Conservation (phyloP, 495 filamentous ascomycete species). For the Xylaria sp. region DNA sequence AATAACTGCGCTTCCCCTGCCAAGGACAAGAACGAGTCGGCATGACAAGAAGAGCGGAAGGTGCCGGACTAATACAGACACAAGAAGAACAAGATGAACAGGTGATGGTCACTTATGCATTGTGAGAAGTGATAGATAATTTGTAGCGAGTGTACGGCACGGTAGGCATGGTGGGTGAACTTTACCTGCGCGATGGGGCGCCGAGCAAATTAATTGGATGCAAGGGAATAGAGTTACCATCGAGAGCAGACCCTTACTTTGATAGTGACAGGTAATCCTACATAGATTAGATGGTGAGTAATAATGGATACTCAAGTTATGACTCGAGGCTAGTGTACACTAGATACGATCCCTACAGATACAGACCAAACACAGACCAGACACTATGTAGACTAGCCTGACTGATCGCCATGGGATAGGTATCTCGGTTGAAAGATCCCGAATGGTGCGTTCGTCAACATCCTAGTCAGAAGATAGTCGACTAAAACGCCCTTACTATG, state of each 20-base stretch:
- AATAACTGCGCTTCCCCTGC: background rate
- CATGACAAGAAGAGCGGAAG: background rate
- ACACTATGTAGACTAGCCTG: background rate
- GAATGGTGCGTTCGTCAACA: constrained; percentile 6
- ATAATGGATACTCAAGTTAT: background rate
- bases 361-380: too few species aligned
- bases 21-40: background rate
- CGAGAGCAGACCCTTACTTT: background rate
- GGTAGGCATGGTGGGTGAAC: background rate
- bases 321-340: too few species aligned
- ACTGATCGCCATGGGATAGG: constrained; percentile 6
- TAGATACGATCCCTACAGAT: background rate
- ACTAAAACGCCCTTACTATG: background rate
- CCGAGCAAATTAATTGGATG: background rate
- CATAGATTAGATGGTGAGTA: background rate
- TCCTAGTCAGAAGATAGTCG: background rate
- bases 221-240: background rate
- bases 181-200: background rate
- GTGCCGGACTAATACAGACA: background rate
- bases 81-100: background rate
- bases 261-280: too few species aligned
- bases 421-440: constrained; percentile 3
- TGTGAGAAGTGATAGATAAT: background rate
- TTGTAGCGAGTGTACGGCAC: background rate
- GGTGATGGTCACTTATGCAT: background rate